Conservation (phyloP, 192 early-diverging fungal species). For the Rhizoclosmatium sp. region DNA sequence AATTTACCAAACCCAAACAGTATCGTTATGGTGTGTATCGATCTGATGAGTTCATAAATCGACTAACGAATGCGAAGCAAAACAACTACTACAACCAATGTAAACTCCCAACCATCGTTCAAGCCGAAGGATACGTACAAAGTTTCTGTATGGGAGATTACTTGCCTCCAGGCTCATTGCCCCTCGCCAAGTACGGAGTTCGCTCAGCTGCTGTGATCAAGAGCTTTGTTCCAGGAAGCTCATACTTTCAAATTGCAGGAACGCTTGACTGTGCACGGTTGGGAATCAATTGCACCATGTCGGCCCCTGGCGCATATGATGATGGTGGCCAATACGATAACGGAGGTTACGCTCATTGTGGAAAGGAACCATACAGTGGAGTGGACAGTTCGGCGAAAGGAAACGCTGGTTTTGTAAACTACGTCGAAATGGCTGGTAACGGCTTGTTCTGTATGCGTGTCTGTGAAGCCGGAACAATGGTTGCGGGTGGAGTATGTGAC, state of each 20-base stretch:
- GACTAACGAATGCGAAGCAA: not conserved
- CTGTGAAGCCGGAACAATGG: conserved; percentile 25
- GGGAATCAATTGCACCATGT: conserved; percentile 35
- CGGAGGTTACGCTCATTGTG: conserved; percentile 31
- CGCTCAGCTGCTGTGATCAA: conserved; percentile 31
- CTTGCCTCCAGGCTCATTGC: conserved; percentile 27
- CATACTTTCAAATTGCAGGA: conserved; percentile 41
- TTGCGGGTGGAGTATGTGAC: conserved; percentile 31
- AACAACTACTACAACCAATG: conserved; percentile 28
- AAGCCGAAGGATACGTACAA: conserved; percentile 43
- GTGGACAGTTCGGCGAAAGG: conserved; percentile 4
- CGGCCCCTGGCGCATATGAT: conserved; percentile 27
- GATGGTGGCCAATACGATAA: conserved; percentile 27
- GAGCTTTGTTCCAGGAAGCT: not conserved
- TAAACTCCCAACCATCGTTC: conserved; percentile 34
- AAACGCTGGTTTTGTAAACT: conserved; percentile 27
- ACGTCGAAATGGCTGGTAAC: conserved; percentile 48
- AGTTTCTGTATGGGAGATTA: conserved; percentile 41
- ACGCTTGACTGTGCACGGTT: conserved; percentile 31
- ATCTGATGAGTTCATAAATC: not conserved
- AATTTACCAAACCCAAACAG: conserved; percentile 38
- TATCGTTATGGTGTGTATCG: not conserved
- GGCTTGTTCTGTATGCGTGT: conserved; percentile 49
- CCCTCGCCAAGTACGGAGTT: conserved; percentile 34
- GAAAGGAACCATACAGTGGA: conserved; percentile 50